These are phyloP conservation scores for Xylariaceae sp. DNA, from an alignment of 2,329 filamentous ascomycete genomes.

Conservation along the genomic window DNA sequence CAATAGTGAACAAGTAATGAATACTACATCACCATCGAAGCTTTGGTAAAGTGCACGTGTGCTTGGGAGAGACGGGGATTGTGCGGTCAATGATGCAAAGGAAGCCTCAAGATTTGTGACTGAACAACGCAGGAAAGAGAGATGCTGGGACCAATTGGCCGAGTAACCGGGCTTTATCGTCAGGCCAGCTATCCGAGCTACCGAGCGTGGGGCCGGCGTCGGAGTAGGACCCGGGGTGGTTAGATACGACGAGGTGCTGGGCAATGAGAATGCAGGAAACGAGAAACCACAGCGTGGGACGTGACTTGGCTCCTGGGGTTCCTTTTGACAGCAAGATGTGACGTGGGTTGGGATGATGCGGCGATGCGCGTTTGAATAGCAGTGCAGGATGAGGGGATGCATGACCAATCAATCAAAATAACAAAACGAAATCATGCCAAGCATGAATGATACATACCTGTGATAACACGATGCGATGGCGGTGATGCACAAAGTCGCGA, in stretches of 20 bases:
- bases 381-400: background rate
- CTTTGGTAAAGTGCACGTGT: background rate
- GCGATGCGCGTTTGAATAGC: background rate
- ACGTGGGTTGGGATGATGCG: background rate
- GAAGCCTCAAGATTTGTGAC: slow-evolving; percentile 5
- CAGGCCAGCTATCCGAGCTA: slow-evolving; percentile 1
- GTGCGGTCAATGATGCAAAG: slow-evolving; percentile 6
- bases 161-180: background rate
- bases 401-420: background rate
- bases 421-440: background rate
- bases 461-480: background rate
- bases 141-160: slow-evolving; percentile 12
- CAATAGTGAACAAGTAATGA: background rate
- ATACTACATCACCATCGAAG: slow-evolving; percentile 1
- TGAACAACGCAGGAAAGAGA: slow-evolving; percentile 4
- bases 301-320: background rate
- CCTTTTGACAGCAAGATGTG: background rate
- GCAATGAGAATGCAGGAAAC: background rate
- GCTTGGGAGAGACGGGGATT: background rate
- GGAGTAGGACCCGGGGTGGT: slow-evolving; percentile 7
- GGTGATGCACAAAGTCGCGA: background rate
- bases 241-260: background rate
- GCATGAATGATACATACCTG: slow-evolving; percentile 8
- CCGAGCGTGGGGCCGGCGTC: slow-evolving; percentile 15
- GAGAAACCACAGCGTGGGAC: background rate